Conservation (phyloP, 2,329 filamentous ascomycete genomes). For the Colletotrichum sp. region DNA sequence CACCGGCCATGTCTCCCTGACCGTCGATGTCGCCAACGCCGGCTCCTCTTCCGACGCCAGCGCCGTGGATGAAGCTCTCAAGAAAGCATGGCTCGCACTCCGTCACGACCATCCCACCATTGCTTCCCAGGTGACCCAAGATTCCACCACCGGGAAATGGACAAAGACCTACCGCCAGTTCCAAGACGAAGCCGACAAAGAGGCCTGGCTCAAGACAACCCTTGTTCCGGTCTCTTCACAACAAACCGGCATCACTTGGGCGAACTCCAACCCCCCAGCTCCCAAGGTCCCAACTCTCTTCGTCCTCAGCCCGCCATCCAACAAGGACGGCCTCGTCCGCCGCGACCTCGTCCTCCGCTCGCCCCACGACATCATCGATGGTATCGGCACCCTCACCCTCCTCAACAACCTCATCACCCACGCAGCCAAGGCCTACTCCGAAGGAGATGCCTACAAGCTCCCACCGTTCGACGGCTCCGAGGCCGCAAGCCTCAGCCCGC, state of each 20-base stretch:
- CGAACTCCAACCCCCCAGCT: slow-evolving; percentile 37
- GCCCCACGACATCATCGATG: slow-evolving; percentile 44
- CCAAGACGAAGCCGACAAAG: neutral
- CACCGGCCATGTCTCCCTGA: slow-evolving; percentile 39
- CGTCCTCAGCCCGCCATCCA: slow-evolving; percentile 27
- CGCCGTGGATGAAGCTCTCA: slow-evolving; percentile 32
- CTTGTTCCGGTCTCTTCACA: slow-evolving; percentile 27
- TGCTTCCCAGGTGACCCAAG: slow-evolving; percentile 28
- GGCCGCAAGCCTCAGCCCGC: slow-evolving; percentile 26
- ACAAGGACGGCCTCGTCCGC: slow-evolving; percentile 2
- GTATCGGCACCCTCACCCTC: slow-evolving; percentile 40
- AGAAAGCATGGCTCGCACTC: slow-evolving; percentile 36
- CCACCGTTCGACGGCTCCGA: slow-evolving; percentile 27
- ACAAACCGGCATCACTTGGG: slow-evolving; percentile 34
- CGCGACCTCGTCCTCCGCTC: slow-evolving; percentile 39
- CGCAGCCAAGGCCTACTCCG: slow-evolving; percentile 25
- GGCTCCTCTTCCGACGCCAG: neutral
- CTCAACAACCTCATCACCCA: slow-evolving; percentile 33
- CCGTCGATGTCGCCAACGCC: slow-evolving; percentile 13
- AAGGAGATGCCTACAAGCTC: slow-evolving; percentile 1
- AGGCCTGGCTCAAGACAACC: slow-evolving; percentile 33
- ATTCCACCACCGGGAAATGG: slow-evolving; percentile 24
- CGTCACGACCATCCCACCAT: slow-evolving; percentile 38
- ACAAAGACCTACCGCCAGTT: slow-evolving; percentile 30
- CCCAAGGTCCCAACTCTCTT: slow-evolving; percentile 36